Percentiles rank a stretch among this genome's conserved stretches.
These are phyloP conservation scores for Saturnispora serradocipensis DNA, from an alignment of 805 yeast species.

Conservation along the genomic window DNA sequence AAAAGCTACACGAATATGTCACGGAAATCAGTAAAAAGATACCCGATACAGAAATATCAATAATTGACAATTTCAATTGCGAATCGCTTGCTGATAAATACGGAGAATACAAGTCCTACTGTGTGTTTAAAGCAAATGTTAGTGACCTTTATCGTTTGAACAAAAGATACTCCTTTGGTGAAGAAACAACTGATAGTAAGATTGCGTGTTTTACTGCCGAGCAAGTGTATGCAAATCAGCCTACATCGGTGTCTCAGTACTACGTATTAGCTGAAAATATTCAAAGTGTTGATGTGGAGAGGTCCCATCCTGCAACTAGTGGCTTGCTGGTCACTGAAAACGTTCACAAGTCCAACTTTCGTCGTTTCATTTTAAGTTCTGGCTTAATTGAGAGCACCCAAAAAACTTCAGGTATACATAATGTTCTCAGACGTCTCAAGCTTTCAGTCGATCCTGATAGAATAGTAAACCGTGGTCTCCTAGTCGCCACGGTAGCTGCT, in stretches of 20 bases:
- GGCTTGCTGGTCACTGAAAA: background rate
- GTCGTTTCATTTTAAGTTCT: background rate
- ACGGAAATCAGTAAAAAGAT: constrained; percentile 16
- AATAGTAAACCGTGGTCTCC: background rate
- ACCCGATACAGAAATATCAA: constrained; percentile 6
- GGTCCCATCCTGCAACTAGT: background rate
- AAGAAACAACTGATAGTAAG: background rate
- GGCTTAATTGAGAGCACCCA: background rate
- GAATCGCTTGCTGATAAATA: background rate
- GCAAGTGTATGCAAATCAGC: background rate
- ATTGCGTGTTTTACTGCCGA: background rate
- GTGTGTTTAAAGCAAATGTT: constrained; percentile 6
- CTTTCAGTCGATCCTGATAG: background rate
- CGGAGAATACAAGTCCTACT: constrained; percentile 12
- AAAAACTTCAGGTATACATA: background rate
- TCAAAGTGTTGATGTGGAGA: background rate
- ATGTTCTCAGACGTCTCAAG: background rate
- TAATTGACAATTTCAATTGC: constrained; percentile 11
- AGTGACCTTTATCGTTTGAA: constrained; percentile 1
- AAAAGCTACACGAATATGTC: constrained; percentile 9
- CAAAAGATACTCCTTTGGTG: constrained; percentile 4
- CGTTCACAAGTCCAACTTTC: background rate
- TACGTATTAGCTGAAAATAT: background rate
- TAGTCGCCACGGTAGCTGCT: background rate
- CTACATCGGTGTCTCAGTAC: background rate